phyloP scores from a whole-genome alignment of 2,329 filamentous ascomycete genomes.

The Calycina herbarum region DNA sequence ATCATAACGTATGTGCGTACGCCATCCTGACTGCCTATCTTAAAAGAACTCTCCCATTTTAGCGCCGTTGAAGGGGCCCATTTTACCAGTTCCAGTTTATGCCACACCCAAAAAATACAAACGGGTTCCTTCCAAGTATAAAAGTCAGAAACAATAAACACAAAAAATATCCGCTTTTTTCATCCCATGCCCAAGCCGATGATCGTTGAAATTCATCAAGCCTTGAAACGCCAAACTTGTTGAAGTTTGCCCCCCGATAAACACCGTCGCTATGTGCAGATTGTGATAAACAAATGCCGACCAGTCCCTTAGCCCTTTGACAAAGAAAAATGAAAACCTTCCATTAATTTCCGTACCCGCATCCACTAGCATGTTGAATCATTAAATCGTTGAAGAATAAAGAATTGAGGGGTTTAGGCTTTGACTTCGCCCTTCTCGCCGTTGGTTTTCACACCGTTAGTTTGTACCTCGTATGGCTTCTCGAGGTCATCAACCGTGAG shows the following conservation, averaged over 20 bases:
- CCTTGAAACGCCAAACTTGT: slow-evolving; percentile 17
- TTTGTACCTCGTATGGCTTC: slow-evolving; percentile 36
- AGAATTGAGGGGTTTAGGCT: slow-evolving; percentile 14
- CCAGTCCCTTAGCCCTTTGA: slow-evolving; percentile 5
- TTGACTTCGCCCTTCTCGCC: slow-evolving; percentile 17
- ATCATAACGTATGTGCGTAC: too few species aligned
- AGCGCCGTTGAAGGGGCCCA: too few species aligned
- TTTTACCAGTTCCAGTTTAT: too few species aligned
- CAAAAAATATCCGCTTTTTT: neutral
- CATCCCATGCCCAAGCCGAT: neutral
- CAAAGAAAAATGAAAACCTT: slow-evolving; percentile 14
- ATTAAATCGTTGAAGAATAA: slow-evolving; percentile 29
- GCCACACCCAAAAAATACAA: too few species aligned
- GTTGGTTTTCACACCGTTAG: slow-evolving; percentile 21
- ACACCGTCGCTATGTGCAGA: slow-evolving; percentile 28
- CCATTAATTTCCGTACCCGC: slow-evolving; percentile 13
- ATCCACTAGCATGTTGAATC: slow-evolving; percentile 36
- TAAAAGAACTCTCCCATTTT: too few species aligned
- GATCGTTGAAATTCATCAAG: neutral
- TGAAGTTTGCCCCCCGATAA: slow-evolving; percentile 11
- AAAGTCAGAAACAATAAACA: neutral
- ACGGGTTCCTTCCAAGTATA: neutral
- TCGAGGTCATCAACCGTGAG: slow-evolving; percentile 69
- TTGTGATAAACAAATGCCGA: slow-evolving; percentile 20
- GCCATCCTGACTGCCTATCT: too few species aligned